Evolutionary conservation across 1,284 basidiomycete genomes (phyloP).

Genomic region (Xerocomus nothofagi): DNA sequence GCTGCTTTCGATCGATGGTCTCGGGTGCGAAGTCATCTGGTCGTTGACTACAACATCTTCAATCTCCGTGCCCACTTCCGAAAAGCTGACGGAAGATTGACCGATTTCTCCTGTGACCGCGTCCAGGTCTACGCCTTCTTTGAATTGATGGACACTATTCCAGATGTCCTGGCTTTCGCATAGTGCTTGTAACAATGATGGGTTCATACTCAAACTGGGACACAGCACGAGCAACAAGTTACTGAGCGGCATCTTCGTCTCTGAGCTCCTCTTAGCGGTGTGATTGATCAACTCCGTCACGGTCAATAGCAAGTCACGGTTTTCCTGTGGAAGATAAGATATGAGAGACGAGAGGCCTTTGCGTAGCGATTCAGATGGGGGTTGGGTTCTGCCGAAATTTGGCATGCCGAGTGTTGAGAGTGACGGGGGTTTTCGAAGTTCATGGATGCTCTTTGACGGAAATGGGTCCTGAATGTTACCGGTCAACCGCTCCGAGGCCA

Average conservation of each 20-base stretch:
- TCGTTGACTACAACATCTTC: not conserved
- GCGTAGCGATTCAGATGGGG: constrained; percentile 56
- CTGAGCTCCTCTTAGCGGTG: constrained; percentile 59
- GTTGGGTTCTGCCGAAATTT: constrained; percentile 54
- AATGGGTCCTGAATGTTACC: constrained; percentile 30
- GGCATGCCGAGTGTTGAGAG: constrained; percentile 74
- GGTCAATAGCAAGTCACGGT: constrained; percentile 70
- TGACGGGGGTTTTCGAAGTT: constrained; percentile 71
- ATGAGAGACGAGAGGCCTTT: constrained; percentile 58
- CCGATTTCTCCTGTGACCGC: not conserved
- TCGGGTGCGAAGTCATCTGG: not conserved
- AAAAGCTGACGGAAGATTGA: not conserved
- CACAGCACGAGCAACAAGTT: constrained; percentile 80
- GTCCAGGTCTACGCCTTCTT: constrained; percentile 12
- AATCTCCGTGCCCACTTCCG: not conserved
- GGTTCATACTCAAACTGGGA: constrained; percentile 78
- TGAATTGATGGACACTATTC: constrained; percentile 37
- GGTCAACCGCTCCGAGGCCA: constrained; percentile 53
- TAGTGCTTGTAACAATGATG: constrained; percentile 68
- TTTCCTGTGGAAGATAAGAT: constrained; percentile 66
- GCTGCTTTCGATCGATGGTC: constrained; percentile 15
- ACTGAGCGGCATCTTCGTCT: constrained; percentile 83
- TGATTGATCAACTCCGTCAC: constrained; percentile 71
- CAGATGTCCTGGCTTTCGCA: constrained; percentile 73
- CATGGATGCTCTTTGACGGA: constrained; percentile 43